Evolutionary conservation across 2,329 filamentous ascomycete genomes (phyloP).

Genomic region (Fusarium mundagurra): DNA sequence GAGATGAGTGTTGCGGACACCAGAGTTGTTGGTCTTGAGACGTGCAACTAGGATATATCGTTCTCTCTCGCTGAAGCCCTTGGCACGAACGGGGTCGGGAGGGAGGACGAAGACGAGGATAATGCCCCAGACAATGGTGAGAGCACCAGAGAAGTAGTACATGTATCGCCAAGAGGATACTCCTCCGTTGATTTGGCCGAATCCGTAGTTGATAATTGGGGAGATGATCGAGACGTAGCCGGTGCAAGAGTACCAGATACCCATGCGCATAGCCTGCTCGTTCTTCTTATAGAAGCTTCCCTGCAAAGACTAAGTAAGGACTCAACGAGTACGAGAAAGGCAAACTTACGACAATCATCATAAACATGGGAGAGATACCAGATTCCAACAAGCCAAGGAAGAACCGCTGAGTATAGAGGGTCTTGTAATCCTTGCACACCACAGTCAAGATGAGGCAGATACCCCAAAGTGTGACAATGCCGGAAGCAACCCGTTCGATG

Average conservation of each 20-base stretch:
- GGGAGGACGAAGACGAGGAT: constrained; percentile 52
- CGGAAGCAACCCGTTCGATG: constrained; percentile 56
- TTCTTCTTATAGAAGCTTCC: constrained; percentile 54
- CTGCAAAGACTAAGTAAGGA: background rate
- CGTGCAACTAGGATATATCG: constrained; percentile 43
- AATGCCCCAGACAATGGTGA: constrained; percentile 54
- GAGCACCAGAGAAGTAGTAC: constrained; percentile 44
- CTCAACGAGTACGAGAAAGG: accelerated
- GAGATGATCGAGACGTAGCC: constrained; percentile 57
- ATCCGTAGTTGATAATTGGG: constrained; percentile 58
- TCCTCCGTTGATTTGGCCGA: constrained; percentile 54
- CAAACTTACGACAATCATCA: constrained; percentile 56
- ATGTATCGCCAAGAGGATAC: constrained; percentile 46
- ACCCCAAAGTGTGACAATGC: constrained; percentile 47
- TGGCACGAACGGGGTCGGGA: constrained; percentile 52
- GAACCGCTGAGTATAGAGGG: constrained; percentile 59
- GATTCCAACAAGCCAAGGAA: constrained; percentile 66
- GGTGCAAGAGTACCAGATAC: constrained; percentile 55
- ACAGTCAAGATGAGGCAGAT: constrained; percentile 51
- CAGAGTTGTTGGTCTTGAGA: constrained; percentile 49
- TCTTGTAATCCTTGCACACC: constrained; percentile 49
- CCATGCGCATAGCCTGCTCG: constrained; percentile 52
- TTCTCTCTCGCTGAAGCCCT: constrained; percentile 40
- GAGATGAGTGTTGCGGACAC: constrained; percentile 54
- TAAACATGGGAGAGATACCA: constrained; percentile 66